These are phyloP conservation scores for Cystobasidium slooffiae DNA, from an alignment of 1,284 basidiomycete species.

Conservation along the genomic window DNA sequence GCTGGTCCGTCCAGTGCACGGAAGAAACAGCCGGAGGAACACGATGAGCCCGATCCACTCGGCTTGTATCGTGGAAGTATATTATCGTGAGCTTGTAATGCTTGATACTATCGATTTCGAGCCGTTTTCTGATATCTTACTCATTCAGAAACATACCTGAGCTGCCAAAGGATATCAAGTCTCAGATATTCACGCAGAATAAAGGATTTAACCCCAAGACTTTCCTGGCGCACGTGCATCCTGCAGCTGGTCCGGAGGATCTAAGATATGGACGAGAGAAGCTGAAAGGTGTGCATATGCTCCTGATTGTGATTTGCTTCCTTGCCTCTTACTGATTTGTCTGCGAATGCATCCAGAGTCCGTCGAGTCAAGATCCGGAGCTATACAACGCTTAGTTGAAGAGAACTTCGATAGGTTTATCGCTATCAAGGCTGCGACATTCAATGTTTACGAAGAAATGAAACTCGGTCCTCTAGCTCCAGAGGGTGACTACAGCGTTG, in stretches of 20 bases:
- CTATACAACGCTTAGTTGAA: conserved; percentile 90
- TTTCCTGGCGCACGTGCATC: conserved; percentile 89
- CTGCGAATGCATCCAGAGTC: conserved; percentile 59
- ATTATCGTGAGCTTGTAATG: conserved; percentile 46
- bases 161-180: conserved; percentile 45
- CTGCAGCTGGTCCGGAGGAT: conserved; percentile 94
- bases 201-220: conserved; percentile 96
- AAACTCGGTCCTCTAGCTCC: conserved; percentile 79
- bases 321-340: not conserved
- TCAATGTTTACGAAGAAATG: conserved; percentile 93
- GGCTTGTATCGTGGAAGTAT: conserved; percentile 53
- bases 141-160: conserved; percentile 45
- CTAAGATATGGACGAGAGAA: conserved; percentile 68
- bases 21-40: conserved; percentile 15
- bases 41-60: conserved; percentile 57
- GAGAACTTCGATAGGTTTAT: conserved; percentile 99
- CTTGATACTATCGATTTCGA: not conserved
- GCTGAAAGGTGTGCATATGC: conserved; percentile 44
- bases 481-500: conserved; percentile 79
- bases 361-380: conserved; percentile 86
- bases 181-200: conserved; percentile 72
- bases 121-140: not conserved
- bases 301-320: not conserved
- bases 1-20: conserved; percentile 31
- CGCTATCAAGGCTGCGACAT: conserved; percentile 93